Conservation (phyloP, 208 protist species). For the Naegleria lovaniensis region DNA sequence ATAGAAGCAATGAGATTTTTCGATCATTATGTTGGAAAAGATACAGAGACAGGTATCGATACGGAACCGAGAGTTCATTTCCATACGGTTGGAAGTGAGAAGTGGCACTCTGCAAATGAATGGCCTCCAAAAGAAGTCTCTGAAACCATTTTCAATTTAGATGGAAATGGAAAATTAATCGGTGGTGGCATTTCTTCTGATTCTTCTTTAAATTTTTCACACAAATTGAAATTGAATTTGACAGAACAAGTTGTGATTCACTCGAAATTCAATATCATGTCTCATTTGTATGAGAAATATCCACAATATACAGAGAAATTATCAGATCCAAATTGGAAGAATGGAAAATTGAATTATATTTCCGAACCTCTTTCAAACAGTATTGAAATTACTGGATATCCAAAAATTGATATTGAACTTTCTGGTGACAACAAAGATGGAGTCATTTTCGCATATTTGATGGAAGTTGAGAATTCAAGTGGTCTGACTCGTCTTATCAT, state of each 20-base stretch:
- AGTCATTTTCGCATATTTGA: not conserved
- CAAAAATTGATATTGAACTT: not conserved
- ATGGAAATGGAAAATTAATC: not conserved
- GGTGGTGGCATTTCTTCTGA: not conserved
- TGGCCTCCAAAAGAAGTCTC: not conserved
- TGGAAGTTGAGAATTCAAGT: not conserved
- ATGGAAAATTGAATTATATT: not conserved
- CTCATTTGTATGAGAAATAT: not conserved
- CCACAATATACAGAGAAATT: not conserved
- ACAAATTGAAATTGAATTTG: not conserved
- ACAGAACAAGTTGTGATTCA: not conserved
- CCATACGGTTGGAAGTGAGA: not conserved
- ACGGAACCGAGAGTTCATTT: not conserved
- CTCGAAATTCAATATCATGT: not conserved
- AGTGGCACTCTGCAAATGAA: not conserved
- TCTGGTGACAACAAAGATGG: not conserved
- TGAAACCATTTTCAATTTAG: not conserved
- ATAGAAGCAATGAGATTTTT: not conserved
- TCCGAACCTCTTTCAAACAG: not conserved
- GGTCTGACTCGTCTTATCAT: not conserved
- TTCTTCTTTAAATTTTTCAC: not conserved
- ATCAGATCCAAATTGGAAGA: not conserved
- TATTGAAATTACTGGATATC: constrained; percentile 4
- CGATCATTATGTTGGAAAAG: not conserved
- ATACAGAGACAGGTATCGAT: not conserved